phyloP scores from a whole-genome alignment of 805 yeast genomes.

The Sungouiozyma intestinalis region DNA sequence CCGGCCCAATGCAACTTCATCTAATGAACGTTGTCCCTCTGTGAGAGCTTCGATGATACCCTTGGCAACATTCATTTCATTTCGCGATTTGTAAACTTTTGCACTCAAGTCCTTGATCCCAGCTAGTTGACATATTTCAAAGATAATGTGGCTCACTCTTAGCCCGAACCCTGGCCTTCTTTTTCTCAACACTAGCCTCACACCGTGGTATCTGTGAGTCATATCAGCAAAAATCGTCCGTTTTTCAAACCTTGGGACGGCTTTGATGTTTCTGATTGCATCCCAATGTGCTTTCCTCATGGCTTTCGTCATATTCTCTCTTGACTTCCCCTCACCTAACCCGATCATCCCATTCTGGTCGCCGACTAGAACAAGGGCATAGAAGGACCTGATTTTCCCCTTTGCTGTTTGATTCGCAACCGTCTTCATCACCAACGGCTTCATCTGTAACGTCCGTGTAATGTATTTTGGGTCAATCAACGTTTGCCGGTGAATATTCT shows the following conservation, averaged over 20 bases:
- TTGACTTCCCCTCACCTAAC: conserved; percentile 87
- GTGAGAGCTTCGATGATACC: conserved; percentile 75
- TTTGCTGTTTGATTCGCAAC: conserved; percentile 88
- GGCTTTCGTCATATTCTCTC: conserved; percentile 66
- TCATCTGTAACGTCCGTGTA: conserved; percentile 42
- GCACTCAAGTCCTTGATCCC: conserved; percentile 92
- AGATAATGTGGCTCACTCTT: conserved; percentile 81
- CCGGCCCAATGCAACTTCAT: conserved; percentile 80
- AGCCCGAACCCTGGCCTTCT: conserved; percentile 92
- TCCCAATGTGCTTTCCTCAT: conserved; percentile 82
- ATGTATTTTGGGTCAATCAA: conserved; percentile 58
- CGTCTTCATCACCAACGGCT: conserved; percentile 61
- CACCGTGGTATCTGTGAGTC: conserved; percentile 78
- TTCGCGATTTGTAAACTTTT: conserved; percentile 84
- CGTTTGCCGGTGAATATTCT: conserved; percentile 49
- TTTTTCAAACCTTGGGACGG: conserved; percentile 79
- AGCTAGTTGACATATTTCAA: conserved; percentile 83
- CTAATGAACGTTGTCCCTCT: conserved; percentile 65
- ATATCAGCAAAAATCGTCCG: conserved; percentile 84
- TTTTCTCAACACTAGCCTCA: conserved; percentile 66
- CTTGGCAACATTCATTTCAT: conserved; percentile 88
- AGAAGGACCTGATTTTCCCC: conserved; percentile 78
- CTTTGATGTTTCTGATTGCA: conserved; percentile 75
- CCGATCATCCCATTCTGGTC: conserved; percentile 92
- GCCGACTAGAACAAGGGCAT: conserved; percentile 82